Base-by-base conservation (phyloP, 208 protist species). In the Trypanosoma mega region DNA sequence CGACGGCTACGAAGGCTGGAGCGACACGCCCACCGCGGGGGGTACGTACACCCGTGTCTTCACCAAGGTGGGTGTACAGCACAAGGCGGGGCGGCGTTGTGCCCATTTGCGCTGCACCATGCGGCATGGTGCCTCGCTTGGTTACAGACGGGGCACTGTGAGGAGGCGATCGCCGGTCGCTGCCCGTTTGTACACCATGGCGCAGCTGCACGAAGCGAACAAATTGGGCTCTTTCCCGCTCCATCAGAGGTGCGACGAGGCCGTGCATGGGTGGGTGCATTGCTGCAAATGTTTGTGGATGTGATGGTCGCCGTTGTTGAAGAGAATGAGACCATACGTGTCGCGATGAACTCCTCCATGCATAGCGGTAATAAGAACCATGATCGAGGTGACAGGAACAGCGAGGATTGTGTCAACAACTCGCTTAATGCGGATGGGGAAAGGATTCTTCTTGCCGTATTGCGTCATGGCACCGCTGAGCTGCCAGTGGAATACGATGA, bases 181-280 rank as follows among this genome's bases (percentile, higher is more conserved):
- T 89, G 82, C 37, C 82, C 82, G 2, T 89, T 74, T 74, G 63
- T 54, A 16, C 82, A 89, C 66, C 58, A 59, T 37, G 55, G 65
- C 36, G 58, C 57, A 0, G 49, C n/a, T n/a, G n/a, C n/a, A n/a
- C n/a, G n/a, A n/a, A n/a, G n/a, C n/a, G n/a, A n/a, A n/a, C n/a
- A n/a, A n/a, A n/a, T n/a, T n/a, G n/a, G n/a, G 34, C 34, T 39
- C 34, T 39, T 39, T 39, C 26, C 48, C 7, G 3, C 27, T 16
- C 9, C 5, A 33, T 14, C 11, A 9, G 34, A 33, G 9, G 12
- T 72, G 39, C 58, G 36, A 21, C 53, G 55, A 16, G 47, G 57
- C 18, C 48, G 56, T 20, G 24, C 24, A 6, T 59, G 58, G 36
- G 51, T 60, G n/a, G 51, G 23, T 14, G 59, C 45, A 23, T 30